A percentile compares a stretch with the other conserved stretches of the same genome.
phyloP scores from a whole-genome alignment of 2,329 filamentous ascomycete species.

The Sporothrix brasiliensis region DNA sequence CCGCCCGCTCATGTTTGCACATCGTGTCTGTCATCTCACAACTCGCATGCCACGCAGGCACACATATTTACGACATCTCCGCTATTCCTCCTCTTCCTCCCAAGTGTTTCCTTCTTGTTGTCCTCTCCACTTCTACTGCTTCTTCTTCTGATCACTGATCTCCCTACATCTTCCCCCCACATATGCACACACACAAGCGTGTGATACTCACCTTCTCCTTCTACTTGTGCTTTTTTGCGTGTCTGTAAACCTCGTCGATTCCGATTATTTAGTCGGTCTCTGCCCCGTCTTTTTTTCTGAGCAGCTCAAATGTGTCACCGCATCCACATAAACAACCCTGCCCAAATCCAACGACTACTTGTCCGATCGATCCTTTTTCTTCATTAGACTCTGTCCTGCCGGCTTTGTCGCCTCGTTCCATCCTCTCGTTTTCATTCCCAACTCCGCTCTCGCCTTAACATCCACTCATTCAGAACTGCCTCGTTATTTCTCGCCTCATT shows the following conservation, averaged over 20 bases:
- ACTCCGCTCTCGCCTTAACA: background rate
- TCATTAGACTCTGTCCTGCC: background rate
- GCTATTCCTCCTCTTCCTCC: background rate
- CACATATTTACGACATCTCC: background rate
- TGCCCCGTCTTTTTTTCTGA: constrained; percentile 22
- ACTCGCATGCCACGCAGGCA: constrained; percentile 14
- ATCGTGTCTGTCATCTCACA: background rate
- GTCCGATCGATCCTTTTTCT: background rate
- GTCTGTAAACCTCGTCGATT: background rate
- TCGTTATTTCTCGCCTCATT: constrained; percentile 13
- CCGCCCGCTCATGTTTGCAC: constrained; percentile 17
- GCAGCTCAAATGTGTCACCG: background rate
- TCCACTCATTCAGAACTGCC: constrained; percentile 5
- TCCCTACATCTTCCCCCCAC: background rate
- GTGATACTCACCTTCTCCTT: constrained; percentile 12
- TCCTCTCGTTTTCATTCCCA: background rate
- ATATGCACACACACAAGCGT: constrained; percentile 7
- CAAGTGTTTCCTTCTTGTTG: background rate
- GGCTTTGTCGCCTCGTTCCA: background rate
- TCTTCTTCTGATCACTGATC: background rate
- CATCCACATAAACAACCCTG: constrained; percentile 22
- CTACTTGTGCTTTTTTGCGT: background rate
- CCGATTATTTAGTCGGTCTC: constrained; percentile 2
- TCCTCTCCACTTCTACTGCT: background rate
- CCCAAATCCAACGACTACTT: background rate